phyloP scores from a whole-genome alignment of 345 rosid species.

The Eucalyptus camaldulensis region DNA sequence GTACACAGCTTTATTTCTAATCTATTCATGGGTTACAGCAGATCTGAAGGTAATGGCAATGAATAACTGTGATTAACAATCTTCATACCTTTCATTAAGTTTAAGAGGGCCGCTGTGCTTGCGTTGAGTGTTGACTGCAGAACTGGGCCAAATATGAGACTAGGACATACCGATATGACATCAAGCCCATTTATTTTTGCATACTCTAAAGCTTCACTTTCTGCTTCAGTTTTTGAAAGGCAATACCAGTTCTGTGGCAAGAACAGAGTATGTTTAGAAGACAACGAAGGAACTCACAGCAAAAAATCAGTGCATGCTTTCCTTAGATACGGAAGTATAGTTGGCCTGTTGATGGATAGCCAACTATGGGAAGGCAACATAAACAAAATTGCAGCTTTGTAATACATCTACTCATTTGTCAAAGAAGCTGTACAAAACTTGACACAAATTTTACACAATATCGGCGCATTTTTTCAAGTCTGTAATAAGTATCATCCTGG shows the following conservation, averaged over 20 bases:
- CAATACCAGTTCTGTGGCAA: slow-evolving; percentile 59
- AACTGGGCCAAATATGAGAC: slow-evolving; percentile 42
- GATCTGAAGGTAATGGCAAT: background rate
- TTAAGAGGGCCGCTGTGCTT: slow-evolving; percentile 33
- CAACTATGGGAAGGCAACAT: background rate
- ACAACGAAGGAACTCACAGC: background rate
- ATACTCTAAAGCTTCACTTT: slow-evolving; percentile 52
- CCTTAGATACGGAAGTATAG: background rate
- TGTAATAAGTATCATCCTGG: background rate
- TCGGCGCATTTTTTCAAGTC: background rate
- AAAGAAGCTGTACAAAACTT: background rate
- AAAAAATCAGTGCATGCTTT: background rate
- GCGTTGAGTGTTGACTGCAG: slow-evolving; percentile 42
- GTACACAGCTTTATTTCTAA: background rate
- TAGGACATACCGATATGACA: slow-evolving; percentile 45
- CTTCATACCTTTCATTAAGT: slow-evolving; percentile 45
- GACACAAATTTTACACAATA: background rate
- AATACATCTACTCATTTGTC: background rate
- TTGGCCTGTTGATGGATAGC: background rate
- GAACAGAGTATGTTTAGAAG: background rate
- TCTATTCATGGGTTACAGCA: background rate
- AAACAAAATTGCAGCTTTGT: background rate
- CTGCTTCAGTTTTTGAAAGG: slow-evolving; percentile 65
- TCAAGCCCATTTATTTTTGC: slow-evolving; percentile 41
- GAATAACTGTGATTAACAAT: background rate